Evolutionary conservation across 1,284 basidiomycete species (phyloP), one percentile per base, ranked within the genome.

Genomic region (Hemileia vastatrix): DNA sequence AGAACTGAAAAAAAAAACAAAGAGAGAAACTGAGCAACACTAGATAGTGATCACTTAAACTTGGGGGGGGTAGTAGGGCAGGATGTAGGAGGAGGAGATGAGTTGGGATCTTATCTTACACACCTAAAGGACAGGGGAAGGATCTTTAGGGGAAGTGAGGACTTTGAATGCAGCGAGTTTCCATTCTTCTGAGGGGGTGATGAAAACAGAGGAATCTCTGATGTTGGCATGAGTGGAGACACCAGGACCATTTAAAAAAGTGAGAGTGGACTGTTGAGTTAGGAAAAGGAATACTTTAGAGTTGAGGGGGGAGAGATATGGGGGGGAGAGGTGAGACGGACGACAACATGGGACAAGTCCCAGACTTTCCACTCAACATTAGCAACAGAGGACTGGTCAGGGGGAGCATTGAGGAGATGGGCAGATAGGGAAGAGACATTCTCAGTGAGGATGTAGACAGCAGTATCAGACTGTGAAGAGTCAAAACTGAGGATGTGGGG

Each of bases 401-500:
- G 27, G 4, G 31, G 6, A n/a, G n/a, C n/a, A 8, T 64, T 47
- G 36, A 72, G 83, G 84, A 87, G 31, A 83, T 79, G 36, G 82
- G 78, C 49, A 93, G 76, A 1, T 83, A 98, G 78, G 2, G 91
- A 90, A 19, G 83, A 81, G 5, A 97, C 87, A 2, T 88, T 86
- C 77, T 98, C 95, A 0, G 94, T 96, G 79, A 95, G 88, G 69
- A 99, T 90, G 77, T 91, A 88, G 45, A 98, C 83, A 1, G 83
- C 83, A 0, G 83, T 84, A 52, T 94, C 90, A 1, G 90, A 88
- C 74, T 97, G 93, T 4, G 90, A 85, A 1, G 83, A 88, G 68
- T 95, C 93, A 76, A 95, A 94, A 74, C 89, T 93, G 70, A 99
- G 83, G 2, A 98, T 84, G 76, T 97, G 88, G 0, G 95, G 95